Evolutionary conservation across 1,284 basidiomycete species (phyloP).

Genomic region (Malassezia sympodialis): DNA sequence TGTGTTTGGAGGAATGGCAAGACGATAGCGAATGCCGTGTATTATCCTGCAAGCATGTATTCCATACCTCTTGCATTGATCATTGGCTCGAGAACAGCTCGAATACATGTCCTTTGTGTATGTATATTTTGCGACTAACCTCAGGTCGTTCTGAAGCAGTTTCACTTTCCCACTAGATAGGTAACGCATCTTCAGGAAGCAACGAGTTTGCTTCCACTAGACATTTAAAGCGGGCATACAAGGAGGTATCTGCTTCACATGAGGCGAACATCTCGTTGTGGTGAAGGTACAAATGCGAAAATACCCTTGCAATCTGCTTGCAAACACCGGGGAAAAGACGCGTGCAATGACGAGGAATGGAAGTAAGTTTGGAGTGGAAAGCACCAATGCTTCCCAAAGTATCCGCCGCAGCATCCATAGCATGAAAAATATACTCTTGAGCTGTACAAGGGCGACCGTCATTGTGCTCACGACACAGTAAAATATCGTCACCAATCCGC

Average conservation of each 20-base stretch:
- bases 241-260: constrained; percentile 76
- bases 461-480: constrained; percentile 79
- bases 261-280: constrained; percentile 78
- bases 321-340: constrained; percentile 79
- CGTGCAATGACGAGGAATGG: constrained; percentile 60
- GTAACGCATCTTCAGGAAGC: constrained; percentile 52
- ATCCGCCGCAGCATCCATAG: constrained; percentile 81
- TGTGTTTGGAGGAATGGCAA: constrained; percentile 44
- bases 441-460: constrained; percentile 62
- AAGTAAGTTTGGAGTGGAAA: neutral
- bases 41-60: constrained; percentile 36
- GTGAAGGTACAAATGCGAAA: constrained; percentile 72
- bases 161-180: neutral
- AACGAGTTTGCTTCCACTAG: constrained; percentile 72
- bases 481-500: constrained; percentile 95
- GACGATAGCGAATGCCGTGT: constrained; percentile 33
- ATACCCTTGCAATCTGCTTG: constrained; percentile 79
- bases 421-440: constrained; percentile 92
- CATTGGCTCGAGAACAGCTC: constrained; percentile 32
- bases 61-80: constrained; percentile 37
- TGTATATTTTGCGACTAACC: neutral
- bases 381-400: constrained; percentile 53
- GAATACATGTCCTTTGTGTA: constrained; percentile 37
- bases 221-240: constrained; percentile 80
- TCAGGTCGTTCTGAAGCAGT: constrained; percentile 11